Evolutionary conservation across 75 land plant species (phyloP).

Genomic region (Chamaecyparis obtusa): DNA sequence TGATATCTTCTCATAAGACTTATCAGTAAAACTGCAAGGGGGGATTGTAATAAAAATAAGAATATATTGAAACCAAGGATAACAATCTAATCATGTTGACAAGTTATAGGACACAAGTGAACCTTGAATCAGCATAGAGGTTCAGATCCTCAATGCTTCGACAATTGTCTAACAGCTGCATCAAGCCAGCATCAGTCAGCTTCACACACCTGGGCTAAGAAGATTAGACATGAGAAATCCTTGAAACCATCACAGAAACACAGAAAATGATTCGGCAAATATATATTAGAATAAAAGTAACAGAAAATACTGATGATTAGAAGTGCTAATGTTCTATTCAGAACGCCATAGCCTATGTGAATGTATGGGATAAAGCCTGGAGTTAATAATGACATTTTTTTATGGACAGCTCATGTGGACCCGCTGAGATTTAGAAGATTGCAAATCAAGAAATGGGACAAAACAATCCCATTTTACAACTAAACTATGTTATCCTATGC

Average conservation of each 20-base stretch:
- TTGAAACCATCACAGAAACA: not conserved
- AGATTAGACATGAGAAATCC: not conserved
- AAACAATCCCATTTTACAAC: no score
- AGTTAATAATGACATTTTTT: not conserved
- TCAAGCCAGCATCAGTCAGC: constrained; percentile 72
- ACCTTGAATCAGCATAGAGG: constrained; percentile 88
- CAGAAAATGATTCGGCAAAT: not conserved
- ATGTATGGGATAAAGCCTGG: not conserved
- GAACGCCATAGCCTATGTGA: not conserved
- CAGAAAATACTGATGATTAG: not conserved
- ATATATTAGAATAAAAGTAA: not conserved
- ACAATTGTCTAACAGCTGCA: constrained; percentile 54
- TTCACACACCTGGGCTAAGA: constrained; percentile 62
- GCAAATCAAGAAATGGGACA: no score
- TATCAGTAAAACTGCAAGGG: constrained; percentile 71
- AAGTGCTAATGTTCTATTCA: not conserved
- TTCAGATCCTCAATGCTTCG: constrained; percentile 62
- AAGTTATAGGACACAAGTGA: not conserved
- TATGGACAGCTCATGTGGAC: not conserved
- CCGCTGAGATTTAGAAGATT: no score
- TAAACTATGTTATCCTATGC: no score
- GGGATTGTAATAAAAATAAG: not conserved
- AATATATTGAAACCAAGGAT: not conserved
- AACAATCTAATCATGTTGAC: not conserved
- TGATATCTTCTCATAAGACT: constrained; percentile 47